Conservation (phyloP, 257 asterid genomes). For the Ilex asprella region DNA sequence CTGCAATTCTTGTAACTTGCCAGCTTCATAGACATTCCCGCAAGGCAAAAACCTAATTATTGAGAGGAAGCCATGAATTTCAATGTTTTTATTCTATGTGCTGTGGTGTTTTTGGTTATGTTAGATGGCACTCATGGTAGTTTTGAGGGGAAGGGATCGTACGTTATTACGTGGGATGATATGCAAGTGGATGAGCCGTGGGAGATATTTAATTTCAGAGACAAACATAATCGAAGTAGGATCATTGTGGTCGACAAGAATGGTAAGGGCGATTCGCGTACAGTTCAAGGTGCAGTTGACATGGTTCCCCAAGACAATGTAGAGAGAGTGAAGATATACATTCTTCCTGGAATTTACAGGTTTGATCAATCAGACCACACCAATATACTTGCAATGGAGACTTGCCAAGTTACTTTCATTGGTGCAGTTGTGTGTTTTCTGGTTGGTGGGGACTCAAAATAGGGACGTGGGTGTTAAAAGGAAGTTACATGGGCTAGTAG, state of each 20-base stretch:
- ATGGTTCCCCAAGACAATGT: slow-evolving; percentile 52
- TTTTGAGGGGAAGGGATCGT: neutral
- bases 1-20: too few relatives aligned
- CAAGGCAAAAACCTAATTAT: neutral
- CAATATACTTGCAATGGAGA: too few relatives aligned
- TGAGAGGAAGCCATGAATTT: slow-evolving; percentile 15
- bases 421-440: neutral
- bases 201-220: slow-evolving; percentile 10
- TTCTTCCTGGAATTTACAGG: slow-evolving; percentile 81
- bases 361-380: neutral
- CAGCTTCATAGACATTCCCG: too few relatives aligned
- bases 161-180: slow-evolving; percentile 56
- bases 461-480: slow-evolving; percentile 21
- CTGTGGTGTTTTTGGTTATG: neutral
- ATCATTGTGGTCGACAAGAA: slow-evolving; percentile 47
- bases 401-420: too few relatives aligned
- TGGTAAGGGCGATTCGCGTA: slow-evolving; percentile 56
- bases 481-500: too few relatives aligned
- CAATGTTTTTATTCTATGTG: slow-evolving; percentile 1
- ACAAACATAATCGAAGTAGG: slow-evolving; percentile 2
- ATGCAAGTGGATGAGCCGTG: slow-evolving; percentile 23
- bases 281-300: slow-evolving; percentile 78
- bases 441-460: slow-evolving; percentile 11
- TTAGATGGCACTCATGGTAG: slow-evolving; percentile 7
- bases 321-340: slow-evolving; percentile 44